These are phyloP conservation scores for Scytalidium lignicola DNA, from an alignment of 2,329 filamentous ascomycete species.

Conservation along the genomic window DNA sequence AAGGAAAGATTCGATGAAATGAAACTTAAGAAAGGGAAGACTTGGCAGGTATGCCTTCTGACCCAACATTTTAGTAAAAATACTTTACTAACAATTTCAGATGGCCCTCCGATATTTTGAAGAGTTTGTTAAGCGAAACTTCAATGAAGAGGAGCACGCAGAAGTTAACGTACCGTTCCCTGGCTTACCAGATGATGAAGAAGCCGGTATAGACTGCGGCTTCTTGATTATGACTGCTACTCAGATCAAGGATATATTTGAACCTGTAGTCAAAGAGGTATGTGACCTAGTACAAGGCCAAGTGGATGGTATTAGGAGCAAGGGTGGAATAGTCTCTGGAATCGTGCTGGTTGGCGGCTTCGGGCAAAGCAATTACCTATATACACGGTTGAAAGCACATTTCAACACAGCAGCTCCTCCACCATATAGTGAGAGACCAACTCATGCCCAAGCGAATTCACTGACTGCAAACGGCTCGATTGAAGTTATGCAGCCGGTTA, in stretches of 20 bases:
- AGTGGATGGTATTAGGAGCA: slow-evolving; percentile 56
- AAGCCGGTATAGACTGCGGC: slow-evolving; percentile 67
- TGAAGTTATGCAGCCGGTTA: slow-evolving; percentile 76
- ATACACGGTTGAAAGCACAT: slow-evolving; percentile 63
- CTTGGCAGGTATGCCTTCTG: slow-evolving; percentile 59
- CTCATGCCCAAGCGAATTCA: slow-evolving; percentile 50
- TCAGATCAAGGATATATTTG: slow-evolving; percentile 68
- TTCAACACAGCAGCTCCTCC: slow-evolving; percentile 51
- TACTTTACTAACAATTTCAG: slow-evolving; percentile 26
- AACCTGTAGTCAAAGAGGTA: slow-evolving; percentile 68
- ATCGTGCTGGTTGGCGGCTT: slow-evolving; percentile 80
- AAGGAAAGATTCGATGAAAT: slow-evolving; percentile 65
- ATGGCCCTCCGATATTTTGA: slow-evolving; percentile 77
- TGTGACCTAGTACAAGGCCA: slow-evolving; percentile 65
- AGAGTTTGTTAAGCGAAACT: slow-evolving; percentile 80
- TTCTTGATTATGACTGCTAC: slow-evolving; percentile 68
- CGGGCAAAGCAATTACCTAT: slow-evolving; percentile 70
- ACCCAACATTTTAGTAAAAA: background rate
- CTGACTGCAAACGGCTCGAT: slow-evolving; percentile 52
- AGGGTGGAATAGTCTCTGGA: slow-evolving; percentile 61
- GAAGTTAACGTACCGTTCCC: slow-evolving; percentile 79
- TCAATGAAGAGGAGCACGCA: slow-evolving; percentile 70
- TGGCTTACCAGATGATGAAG: slow-evolving; percentile 70
- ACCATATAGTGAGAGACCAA: slow-evolving; percentile 63
- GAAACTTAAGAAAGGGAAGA: slow-evolving; percentile 72